Percentiles rank a stretch among this genome's conserved stretches.
Conservation (phyloP, 495 filamentous ascomycete genomes). For the Sporormia fimetaria region DNA sequence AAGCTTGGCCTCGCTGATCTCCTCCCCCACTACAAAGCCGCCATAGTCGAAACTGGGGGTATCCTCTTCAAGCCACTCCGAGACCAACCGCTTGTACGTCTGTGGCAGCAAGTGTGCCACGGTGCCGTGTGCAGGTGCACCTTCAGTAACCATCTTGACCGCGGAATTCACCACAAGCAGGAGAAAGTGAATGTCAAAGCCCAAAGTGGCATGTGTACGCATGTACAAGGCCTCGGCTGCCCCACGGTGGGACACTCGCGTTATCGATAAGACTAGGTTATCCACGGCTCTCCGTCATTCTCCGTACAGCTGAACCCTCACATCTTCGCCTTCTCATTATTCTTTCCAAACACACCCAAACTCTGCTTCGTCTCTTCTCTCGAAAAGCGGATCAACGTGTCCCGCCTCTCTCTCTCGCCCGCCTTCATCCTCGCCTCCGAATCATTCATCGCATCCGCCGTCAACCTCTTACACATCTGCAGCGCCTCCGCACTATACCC, state of each 20-base stretch:
- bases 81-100: constrained; percentile 69
- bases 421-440: constrained; percentile 16
- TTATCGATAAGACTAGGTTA: constrained; percentile 16
- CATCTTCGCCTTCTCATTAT: constrained; percentile 7
- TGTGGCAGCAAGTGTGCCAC: constrained; percentile 71
- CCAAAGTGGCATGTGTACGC: not conserved
- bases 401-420: constrained; percentile 9
- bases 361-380: constrained; percentile 16
- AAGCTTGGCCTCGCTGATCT: constrained; percentile 63
- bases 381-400: constrained; percentile 10
- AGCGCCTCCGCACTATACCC: constrained; percentile 15
- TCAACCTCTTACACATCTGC: constrained; percentile 14
- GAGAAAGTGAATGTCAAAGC: not conserved
- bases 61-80: constrained; percentile 86
- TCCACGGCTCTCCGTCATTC: not conserved
- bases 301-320: not conserved
- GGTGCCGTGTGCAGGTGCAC: constrained; percentile 56
- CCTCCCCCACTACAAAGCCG: constrained; percentile 87
- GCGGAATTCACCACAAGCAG: constrained; percentile 1
- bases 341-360: constrained; percentile 14
- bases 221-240: not conserved
- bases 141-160: constrained; percentile 20
- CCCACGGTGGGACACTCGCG: too few species aligned
- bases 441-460: constrained; percentile 6
- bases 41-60: constrained; percentile 94